Evolutionary conservation across 305 asterid species (phyloP).

Genomic region (Ruellia speciosa): DNA sequence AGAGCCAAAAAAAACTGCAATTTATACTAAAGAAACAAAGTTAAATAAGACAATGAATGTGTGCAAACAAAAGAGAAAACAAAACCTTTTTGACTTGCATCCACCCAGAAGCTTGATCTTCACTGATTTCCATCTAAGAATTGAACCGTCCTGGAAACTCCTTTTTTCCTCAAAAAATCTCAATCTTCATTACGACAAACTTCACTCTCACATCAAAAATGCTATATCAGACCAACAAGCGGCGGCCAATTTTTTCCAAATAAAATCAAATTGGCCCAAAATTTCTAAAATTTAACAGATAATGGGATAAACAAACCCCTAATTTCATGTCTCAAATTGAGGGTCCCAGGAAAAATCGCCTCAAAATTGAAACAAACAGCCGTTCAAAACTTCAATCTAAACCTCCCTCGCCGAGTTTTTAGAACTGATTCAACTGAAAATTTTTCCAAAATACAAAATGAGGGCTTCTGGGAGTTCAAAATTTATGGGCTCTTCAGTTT

Average conservation of each 20-base stretch:
- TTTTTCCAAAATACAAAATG: conserved; percentile 2
- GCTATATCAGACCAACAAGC: background rate
- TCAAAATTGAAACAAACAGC: conserved; percentile 6
- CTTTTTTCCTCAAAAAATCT: conserved; percentile 22
- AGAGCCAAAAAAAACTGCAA: background rate
- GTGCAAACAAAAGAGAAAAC: conserved; percentile 6
- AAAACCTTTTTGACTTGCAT: conserved; percentile 94
- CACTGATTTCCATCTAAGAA: conserved; percentile 49
- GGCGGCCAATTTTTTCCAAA: conserved; percentile 9
- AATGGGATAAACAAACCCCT: conserved; percentile 1
- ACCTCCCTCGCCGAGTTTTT: conserved; percentile 4
- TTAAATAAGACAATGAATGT: background rate
- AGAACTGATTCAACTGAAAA: conserved; percentile 5
- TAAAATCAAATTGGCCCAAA: conserved; percentile 16
- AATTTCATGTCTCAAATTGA: conserved; percentile 15
- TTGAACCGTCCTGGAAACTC: conserved; percentile 14
- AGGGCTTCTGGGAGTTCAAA: background rate
- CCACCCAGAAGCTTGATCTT: conserved; percentile 95
- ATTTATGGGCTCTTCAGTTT: background rate
- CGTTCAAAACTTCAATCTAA: conserved; percentile 11
- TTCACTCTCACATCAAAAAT: background rate
- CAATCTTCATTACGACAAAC: conserved; percentile 16
- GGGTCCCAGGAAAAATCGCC: conserved; percentile 20
- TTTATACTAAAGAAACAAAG: background rate
- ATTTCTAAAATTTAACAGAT: conserved; percentile 7